Base-by-base conservation (phyloP, 495 filamentous ascomycete species). In the Staphylotrichum longicolle region DNA sequence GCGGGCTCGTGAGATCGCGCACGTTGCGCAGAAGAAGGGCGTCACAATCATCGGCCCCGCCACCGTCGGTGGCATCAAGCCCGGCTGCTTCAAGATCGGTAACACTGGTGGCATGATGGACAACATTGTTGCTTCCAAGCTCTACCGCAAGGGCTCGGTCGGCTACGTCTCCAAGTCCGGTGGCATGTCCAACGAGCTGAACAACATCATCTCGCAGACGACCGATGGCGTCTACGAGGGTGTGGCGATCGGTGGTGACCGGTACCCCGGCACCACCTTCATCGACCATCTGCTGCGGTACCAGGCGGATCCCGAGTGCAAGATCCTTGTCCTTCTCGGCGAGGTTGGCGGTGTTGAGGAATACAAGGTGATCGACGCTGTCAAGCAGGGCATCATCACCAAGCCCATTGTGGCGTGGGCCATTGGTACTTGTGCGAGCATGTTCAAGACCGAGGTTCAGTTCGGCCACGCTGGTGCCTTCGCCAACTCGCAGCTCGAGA, bases 101-200 rank as follows among this genome's bases (percentile, higher is more conserved):
- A 98, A 98, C 85, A 98, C 94, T 64, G 94, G 94, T 85, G 94
- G 94, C 78, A 98, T 98, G 94, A 98, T 98, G 94, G 94, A 98
- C 85, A 98, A 98, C 85, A 98, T 98, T 70, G 94, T 98, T 61
- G 93, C 94, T 67, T 98, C 95, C 78, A 98, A 98, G 87, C 91
- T 98, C 54, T 98, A 98, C 87, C 94, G 94, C 78, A 91, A 91
- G 79, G 94, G 94, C 68, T 98, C 95, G 56, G 93, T 98, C 64
- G 94, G 90, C 70, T 98, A 98, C 75, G 94, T 98, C 76, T 98
- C 95, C 83, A 98, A 98, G 84, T 98, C 94, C 50, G 94, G 94
- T 72, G 94, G 94, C 84, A 98, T 98, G 94, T 97, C 93, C 73
- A 98, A 98, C 83, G 94, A 98, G 84, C 78, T 98, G 73, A 98